A percentile compares a stretch with the other conserved stretches of the same genome.
Conservation (phyloP, 179 eudicot genomes). For the Nepenthes alata region DNA sequence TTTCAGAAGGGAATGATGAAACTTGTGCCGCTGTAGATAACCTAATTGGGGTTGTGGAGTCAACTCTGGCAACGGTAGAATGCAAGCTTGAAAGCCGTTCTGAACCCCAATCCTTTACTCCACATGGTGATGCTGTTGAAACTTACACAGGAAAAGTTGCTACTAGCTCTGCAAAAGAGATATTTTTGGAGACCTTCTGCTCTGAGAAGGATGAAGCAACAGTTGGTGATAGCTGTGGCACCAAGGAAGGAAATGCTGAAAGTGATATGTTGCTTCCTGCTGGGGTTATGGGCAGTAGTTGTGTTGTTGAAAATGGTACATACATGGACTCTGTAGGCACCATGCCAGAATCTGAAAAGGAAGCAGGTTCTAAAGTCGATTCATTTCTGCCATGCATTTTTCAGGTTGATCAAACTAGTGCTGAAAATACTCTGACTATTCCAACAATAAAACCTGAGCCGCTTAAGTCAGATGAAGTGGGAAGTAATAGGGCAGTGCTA, state of each 20-base stretch:
- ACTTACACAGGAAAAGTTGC: constrained; percentile 11
- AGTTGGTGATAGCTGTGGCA: constrained; percentile 10
- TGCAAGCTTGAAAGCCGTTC: constrained; percentile 16
- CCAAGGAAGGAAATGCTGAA: constrained; percentile 21
- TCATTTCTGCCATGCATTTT: constrained; percentile 6
- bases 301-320: constrained; percentile 13
- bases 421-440: constrained; percentile 17
- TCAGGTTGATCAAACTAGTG: constrained; percentile 20
- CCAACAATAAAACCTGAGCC: constrained; percentile 20
- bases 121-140: constrained; percentile 7
- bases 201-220: constrained; percentile 15
- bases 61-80: constrained; percentile 4
- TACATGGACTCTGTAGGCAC: constrained; percentile 12
- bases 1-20: constrained; percentile 9
- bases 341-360: constrained; percentile 17
- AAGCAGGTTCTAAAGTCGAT: constrained; percentile 11
- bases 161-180: constrained; percentile 17
- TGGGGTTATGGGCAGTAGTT: constrained; percentile 18
- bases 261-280: constrained; percentile 14
- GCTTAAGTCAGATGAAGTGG: constrained; percentile 17
- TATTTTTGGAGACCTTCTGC: constrained; percentile 15
- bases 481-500: constrained; percentile 18
- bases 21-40: constrained; percentile 6
- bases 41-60: constrained; percentile 6
- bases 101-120: constrained; percentile 17